These are phyloP conservation scores for Yarrowia osloensis DNA, from an alignment of 805 yeast genomes.

Conservation along the genomic window DNA sequence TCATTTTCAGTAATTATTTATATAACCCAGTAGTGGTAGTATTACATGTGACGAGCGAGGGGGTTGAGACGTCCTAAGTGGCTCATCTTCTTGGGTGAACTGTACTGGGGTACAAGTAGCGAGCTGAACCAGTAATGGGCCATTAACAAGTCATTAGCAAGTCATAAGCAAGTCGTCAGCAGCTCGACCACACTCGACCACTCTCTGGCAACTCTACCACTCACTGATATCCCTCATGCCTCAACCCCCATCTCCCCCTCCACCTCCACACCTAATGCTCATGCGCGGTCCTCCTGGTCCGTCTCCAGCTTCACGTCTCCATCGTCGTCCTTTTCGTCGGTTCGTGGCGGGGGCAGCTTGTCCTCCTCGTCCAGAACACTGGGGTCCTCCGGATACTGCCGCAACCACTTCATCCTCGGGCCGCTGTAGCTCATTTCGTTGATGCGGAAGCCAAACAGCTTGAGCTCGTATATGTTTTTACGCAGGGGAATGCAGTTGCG, in stretches of 20 bases:
- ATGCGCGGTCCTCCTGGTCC: constrained; percentile 25
- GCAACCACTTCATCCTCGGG: constrained; percentile 94
- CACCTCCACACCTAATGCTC: constrained; percentile 19
- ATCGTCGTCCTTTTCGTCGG: constrained; percentile 24
- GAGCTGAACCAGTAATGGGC: too few species aligned
- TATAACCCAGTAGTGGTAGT: background rate
- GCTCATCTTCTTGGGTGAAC: too few species aligned
- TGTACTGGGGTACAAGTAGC: background rate
- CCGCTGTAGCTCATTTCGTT: constrained; percentile 76
- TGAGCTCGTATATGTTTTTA: constrained; percentile 57
- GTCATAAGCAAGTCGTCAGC: too few species aligned
- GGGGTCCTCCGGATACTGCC: constrained; percentile 68
- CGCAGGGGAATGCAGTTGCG: constrained; percentile 66
- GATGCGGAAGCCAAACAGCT: constrained; percentile 83
- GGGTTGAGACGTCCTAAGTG: background rate
- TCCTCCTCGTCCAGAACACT: constrained; percentile 59
- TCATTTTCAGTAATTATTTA: background rate
- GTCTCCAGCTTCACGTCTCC: constrained; percentile 27
- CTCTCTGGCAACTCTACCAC: too few species aligned
- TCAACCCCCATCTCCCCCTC: too few species aligned
- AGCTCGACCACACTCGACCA: too few species aligned
- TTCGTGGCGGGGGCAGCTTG: background rate
- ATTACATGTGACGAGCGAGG: background rate
- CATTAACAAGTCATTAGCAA: too few species aligned
- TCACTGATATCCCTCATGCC: too few species aligned